phyloP scores from a whole-genome alignment of 2,329 filamentous ascomycete species.

The Exophiala alcalophila region DNA sequence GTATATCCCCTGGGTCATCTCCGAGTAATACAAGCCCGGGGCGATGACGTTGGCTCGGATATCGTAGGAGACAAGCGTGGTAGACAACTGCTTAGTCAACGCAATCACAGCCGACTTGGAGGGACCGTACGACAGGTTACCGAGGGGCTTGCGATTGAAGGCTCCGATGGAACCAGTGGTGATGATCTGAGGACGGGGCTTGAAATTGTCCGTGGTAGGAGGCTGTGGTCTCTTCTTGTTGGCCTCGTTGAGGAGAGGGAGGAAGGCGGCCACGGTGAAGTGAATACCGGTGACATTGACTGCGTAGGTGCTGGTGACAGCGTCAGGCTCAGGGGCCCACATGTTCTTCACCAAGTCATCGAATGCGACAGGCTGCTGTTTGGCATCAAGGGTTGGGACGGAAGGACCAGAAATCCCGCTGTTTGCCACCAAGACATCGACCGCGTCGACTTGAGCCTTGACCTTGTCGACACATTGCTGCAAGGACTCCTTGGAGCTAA shows the following conservation, averaged over 20 bases:
- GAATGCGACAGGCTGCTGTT: conserved; percentile 32
- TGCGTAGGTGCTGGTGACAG: conserved; percentile 36
- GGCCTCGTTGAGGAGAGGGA: conserved; percentile 41
- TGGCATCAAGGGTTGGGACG: conserved; percentile 26
- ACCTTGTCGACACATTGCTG: conserved; percentile 40
- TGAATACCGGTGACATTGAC: conserved; percentile 41
- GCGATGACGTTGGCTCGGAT: conserved; percentile 52
- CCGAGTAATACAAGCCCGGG: conserved; percentile 57
- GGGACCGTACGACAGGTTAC: conserved; percentile 43
- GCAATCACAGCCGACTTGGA: conserved; percentile 48
- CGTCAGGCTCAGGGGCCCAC: conserved; percentile 31
- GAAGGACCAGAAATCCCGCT: conserved; percentile 43
- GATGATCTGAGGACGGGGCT: conserved; percentile 44
- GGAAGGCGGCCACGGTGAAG: conserved; percentile 41
- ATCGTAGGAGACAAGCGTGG: conserved; percentile 38
- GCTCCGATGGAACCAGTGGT: conserved; percentile 49
- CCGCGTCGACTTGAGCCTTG: conserved; percentile 41
- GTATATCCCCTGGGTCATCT: conserved; percentile 57
- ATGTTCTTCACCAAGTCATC: conserved; percentile 40
- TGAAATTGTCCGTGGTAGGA: conserved; percentile 30
- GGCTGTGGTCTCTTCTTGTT: conserved; percentile 40
- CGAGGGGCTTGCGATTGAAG: conserved; percentile 39
- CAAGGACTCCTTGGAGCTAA: conserved; percentile 36
- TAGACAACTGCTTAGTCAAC: conserved; percentile 50
- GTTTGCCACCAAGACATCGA: conserved; percentile 38